These are phyloP conservation scores for Cercophora samala DNA, from an alignment of 495 filamentous ascomycete genomes.

Conservation along the genomic window DNA sequence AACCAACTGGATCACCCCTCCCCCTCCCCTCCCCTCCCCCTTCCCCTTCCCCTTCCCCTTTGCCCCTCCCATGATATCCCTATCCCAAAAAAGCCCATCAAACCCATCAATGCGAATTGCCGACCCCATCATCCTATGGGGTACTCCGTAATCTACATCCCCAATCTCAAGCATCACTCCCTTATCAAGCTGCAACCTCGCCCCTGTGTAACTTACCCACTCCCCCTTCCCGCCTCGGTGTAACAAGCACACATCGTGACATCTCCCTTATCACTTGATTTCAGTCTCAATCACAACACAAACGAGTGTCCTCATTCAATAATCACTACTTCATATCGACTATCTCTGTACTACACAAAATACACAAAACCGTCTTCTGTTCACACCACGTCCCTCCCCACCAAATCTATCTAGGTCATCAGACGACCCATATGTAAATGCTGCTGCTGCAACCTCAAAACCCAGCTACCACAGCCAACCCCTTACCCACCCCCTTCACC, in stretches of 20 bases:
- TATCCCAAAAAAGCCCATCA: neutral
- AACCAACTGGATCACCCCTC: no score
- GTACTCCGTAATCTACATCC: neutral
- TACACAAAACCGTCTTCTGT: neutral
- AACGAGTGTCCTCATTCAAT: constrained; percentile 2
- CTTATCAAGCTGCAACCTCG: neutral
- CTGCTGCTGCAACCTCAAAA: constrained; percentile 7
- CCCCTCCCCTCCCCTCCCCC: no score
- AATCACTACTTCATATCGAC: constrained; percentile 5
- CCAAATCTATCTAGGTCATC: no score
- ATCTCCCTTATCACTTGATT: neutral
- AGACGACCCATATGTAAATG: no score
- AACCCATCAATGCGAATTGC: neutral
- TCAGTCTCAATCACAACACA: neutral
- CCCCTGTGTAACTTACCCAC: no score
- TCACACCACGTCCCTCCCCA: neutral
- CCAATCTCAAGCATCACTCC: neutral
- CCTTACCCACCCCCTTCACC: constrained; percentile 14
- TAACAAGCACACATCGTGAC: neutral
- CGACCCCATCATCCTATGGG: neutral
- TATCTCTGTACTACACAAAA: neutral
- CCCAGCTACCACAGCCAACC: constrained; percentile 22
- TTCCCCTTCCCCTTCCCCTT: no score
- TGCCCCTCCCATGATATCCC: no score
- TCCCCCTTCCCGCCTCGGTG: neutral